Percentiles rank a stretch among this genome's conserved stretches.
Conservation (phyloP, 2,329 filamentous ascomycete genomes). For the Sporothrix dimorphospora region DNA sequence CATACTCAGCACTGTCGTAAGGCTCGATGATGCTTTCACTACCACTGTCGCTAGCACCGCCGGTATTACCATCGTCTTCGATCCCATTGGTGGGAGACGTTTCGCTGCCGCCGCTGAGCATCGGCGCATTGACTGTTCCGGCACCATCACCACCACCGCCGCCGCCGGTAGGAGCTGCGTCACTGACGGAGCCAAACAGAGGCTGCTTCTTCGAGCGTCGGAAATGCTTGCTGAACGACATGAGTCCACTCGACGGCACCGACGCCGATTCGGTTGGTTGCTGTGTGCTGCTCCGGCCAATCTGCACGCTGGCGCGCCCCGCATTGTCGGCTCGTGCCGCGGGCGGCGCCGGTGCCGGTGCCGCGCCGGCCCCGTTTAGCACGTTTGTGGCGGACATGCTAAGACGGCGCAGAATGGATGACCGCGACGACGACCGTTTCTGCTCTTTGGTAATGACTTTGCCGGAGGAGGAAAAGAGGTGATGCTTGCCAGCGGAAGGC, state of each 20-base stretch:
- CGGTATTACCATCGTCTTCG: not conserved
- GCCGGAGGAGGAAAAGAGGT: not conserved
- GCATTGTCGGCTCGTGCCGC: constrained; percentile 5
- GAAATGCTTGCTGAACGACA: constrained; percentile 21
- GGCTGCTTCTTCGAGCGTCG: constrained; percentile 12
- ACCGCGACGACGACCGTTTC: constrained; percentile 23
- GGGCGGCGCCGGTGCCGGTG: not conserved
- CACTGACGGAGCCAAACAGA: too few species aligned
- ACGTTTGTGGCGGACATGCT: constrained; percentile 15
- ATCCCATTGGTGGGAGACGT: not conserved
- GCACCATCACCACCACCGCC: not conserved
- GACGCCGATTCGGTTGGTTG: not conserved
- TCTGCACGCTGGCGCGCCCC: not conserved
- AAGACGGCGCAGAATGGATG: constrained; percentile 2
- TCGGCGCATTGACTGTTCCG: constrained; percentile 10
- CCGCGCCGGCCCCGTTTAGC: not conserved
- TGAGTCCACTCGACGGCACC: not conserved
- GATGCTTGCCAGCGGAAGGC: constrained; percentile 8
- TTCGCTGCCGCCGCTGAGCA: not conserved
- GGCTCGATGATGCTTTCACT: not conserved
- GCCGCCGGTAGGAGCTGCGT: not conserved
- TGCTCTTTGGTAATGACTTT: constrained; percentile 4
- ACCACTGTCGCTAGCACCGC: not conserved
- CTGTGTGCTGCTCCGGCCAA: not conserved
- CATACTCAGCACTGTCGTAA: not conserved